A percentile compares a stretch with the other conserved stretches of the same genome.
Evolutionary conservation across 495 filamentous ascomycete genomes (phyloP).

Genomic region (Penicillium mononematosum): DNA sequence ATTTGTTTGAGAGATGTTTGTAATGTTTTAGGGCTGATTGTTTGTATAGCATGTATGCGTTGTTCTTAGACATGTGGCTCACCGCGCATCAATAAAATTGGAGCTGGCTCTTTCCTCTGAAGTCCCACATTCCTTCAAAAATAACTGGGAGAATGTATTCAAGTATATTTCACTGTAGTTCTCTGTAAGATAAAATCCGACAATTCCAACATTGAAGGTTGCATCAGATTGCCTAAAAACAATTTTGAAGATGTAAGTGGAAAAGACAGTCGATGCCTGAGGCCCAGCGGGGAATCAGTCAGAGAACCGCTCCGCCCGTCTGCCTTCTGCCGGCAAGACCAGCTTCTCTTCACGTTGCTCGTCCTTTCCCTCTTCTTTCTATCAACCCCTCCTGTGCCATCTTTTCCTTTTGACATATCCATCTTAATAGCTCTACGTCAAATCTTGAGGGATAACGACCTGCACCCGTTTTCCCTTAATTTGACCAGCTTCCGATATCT

Average conservation of each 20-base stretch:
- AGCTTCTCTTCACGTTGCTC: constrained; percentile 23
- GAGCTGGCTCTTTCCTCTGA: background rate
- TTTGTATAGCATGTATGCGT: background rate
- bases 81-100: background rate
- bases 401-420: constrained; percentile 16
- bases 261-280: constrained; percentile 16
- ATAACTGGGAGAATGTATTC: background rate
- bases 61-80: background rate
- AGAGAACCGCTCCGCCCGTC: constrained; percentile 30
- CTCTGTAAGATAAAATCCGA: background rate
- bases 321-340: constrained; percentile 23
- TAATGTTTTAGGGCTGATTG: background rate
- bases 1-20: background rate
- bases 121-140: background rate
- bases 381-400: constrained; percentile 12
- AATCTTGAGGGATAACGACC: constrained; percentile 41
- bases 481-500: constrained; percentile 30
- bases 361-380: constrained; percentile 23
- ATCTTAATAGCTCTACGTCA: constrained; percentile 19
- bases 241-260: background rate
- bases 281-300: constrained; percentile 30
- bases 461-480: constrained; percentile 49
- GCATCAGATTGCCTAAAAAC: constrained; percentile 3
- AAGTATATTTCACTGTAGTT: background rate
- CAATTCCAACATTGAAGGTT: background rate